Conservation (phyloP, 2,329 filamentous ascomycete genomes). For the Dothideomycetes sp. region DNA sequence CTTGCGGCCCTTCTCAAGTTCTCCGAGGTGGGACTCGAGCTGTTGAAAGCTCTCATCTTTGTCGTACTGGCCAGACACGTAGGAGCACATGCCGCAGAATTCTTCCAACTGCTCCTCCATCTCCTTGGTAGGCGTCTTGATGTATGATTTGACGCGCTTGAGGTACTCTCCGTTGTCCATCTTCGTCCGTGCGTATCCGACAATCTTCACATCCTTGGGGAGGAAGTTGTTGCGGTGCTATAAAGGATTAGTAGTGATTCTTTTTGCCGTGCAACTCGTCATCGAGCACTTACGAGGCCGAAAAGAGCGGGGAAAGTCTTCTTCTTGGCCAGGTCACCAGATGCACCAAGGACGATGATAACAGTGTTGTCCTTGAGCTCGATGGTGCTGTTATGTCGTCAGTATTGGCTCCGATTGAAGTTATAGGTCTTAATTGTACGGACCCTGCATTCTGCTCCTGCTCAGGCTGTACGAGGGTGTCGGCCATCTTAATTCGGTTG, state of each 20-base stretch:
- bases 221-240: slow-evolving; percentile 94
- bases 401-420: slow-evolving; percentile 2
- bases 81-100: slow-evolving; percentile 80
- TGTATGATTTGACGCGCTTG: slow-evolving; percentile 90
- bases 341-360: slow-evolving; percentile 92
- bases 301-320: slow-evolving; percentile 99
- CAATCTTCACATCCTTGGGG: slow-evolving; percentile 86
- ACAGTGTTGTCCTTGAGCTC: slow-evolving; percentile 98
- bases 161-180: slow-evolving; percentile 98
- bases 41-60: slow-evolving; percentile 86
- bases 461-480: slow-evolving; percentile 37
- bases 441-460: slow-evolving; percentile 36
- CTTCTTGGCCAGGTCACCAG: slow-evolving; percentile 97
- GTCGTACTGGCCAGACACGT: slow-evolving; percentile 96
- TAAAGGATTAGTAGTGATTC: slow-evolving; percentile 3
- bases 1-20: slow-evolving; percentile 69
- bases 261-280: slow-evolving; percentile 13
- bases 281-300: slow-evolving; percentile 66
- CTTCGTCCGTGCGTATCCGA: slow-evolving; percentile 98
- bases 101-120: slow-evolving; percentile 89
- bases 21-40: slow-evolving; percentile 74
- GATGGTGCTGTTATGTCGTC: slow-evolving; percentile 49
- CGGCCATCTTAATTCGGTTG: slow-evolving; percentile 32
- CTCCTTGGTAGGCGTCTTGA: slow-evolving; percentile 97
- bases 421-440: slow-evolving; percentile 13